A percentile compares a stretch with the other conserved stretches of the same genome.
phyloP scores from a whole-genome alignment of 2,329 filamentous ascomycete species.

The Lecanoromycetidae sp. region DNA sequence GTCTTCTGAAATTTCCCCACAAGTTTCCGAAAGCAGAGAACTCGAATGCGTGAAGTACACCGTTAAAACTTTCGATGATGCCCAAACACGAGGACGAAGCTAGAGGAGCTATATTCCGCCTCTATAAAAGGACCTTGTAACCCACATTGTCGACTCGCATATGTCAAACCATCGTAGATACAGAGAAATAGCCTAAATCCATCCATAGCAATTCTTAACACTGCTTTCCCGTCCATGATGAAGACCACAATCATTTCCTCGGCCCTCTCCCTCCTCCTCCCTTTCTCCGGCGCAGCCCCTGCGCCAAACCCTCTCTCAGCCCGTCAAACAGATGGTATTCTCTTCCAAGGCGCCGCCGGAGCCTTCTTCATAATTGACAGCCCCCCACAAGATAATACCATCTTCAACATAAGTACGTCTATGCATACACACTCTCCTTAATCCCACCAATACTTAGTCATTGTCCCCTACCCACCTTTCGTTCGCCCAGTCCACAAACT shows the following conservation, averaged over 20 bases:
- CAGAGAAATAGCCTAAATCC: too few species aligned
- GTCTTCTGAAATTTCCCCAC: not conserved
- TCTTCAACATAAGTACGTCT: constrained; percentile 4
- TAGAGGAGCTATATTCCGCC: not conserved
- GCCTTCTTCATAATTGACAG: not conserved
- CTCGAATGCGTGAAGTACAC: not conserved
- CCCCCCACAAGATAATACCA: constrained; percentile 4
- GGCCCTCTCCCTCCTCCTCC: constrained; percentile 3
- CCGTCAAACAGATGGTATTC: not conserved
- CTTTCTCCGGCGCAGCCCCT: not conserved
- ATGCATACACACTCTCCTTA: not conserved
- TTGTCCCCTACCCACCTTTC: not conserved
- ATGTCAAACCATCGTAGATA: not conserved
- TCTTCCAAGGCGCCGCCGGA: not conserved
- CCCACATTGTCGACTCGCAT: not conserved
- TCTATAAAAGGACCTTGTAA: not conserved
- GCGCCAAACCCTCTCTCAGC: not conserved
- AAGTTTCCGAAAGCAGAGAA: not conserved
- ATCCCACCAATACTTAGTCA: not conserved
- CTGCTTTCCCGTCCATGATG: not conserved
- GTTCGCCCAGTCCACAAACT: not conserved
- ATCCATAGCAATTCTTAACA: not conserved
- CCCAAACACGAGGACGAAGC: not conserved
- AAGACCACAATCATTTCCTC: not conserved
- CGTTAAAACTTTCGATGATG: not conserved